Evolutionary conservation across 805 yeast species (phyloP).

Genomic region (Candida ascalaphidarum): DNA sequence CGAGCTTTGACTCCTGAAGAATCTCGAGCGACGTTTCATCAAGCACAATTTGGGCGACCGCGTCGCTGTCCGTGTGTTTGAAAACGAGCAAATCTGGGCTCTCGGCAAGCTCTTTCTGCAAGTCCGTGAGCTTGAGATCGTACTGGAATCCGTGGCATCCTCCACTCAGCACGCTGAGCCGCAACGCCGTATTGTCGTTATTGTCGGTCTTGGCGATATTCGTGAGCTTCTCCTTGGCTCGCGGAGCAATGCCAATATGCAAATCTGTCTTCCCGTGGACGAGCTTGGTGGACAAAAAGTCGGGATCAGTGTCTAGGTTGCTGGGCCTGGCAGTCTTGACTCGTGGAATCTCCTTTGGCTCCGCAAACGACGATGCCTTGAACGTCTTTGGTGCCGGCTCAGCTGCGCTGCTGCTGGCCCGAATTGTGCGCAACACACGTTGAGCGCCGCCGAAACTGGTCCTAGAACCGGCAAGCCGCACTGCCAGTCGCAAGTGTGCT

Average conservation of each 20-base stretch:
- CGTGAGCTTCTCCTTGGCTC: slow-evolving; percentile 46
- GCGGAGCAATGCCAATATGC: slow-evolving; percentile 37
- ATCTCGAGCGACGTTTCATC: slow-evolving; percentile 78
- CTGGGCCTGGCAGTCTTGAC: neutral
- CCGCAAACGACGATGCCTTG: too few relatives aligned
- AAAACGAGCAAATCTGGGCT: slow-evolving; percentile 43
- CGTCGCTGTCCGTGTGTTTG: slow-evolving; percentile 41
- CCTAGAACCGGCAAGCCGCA: too few relatives aligned
- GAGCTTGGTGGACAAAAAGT: slow-evolving; percentile 24
- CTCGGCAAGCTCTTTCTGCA: slow-evolving; percentile 20
- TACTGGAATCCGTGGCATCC: slow-evolving; percentile 99
- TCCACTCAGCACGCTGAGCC: slow-evolving; percentile 83
- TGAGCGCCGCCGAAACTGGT: too few relatives aligned
- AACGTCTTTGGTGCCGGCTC: too few relatives aligned
- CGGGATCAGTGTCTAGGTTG: slow-evolving; percentile 4
- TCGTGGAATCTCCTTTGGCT: neutral
- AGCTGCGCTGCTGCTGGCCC: too few relatives aligned
- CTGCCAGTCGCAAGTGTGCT: too few relatives aligned
- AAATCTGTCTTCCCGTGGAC: slow-evolving; percentile 26
- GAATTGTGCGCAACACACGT: too few relatives aligned
- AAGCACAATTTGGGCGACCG: slow-evolving; percentile 54
- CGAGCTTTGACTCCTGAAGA: slow-evolving; percentile 76
- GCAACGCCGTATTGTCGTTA: slow-evolving; percentile 54
- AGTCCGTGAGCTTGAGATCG: slow-evolving; percentile 52
- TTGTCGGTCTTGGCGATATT: slow-evolving; percentile 43